Evolutionary conservation across 345 rosid genomes (phyloP).

Genomic region (Rhodomyrtus tomentosa): DNA sequence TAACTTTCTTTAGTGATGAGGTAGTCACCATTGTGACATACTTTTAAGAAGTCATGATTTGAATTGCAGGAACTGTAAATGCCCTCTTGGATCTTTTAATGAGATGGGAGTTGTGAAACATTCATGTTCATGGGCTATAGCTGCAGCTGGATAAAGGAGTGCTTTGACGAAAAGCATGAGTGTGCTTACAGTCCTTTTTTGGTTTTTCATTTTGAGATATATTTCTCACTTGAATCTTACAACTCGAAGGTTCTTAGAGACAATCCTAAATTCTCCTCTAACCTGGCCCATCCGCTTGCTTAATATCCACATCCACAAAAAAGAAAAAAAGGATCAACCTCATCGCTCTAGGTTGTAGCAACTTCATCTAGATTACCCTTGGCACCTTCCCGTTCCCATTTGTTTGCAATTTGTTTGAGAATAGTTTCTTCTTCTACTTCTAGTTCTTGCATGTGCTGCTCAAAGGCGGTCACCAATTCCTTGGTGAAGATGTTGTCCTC

Average conservation of each 20-base stretch:
- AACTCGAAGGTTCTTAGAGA: neutral
- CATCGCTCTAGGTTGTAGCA: neutral
- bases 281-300: neutral
- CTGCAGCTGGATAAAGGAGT: neutral
- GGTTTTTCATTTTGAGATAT: neutral
- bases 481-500: conserved; percentile 12
- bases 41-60: neutral
- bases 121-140: neutral
- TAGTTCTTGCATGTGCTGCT: conserved; percentile 25
- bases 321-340: neutral
- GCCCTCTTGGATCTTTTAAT: neutral
- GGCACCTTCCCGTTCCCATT: conserved; percentile 6
- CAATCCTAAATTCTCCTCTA: neutral
- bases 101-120: neutral
- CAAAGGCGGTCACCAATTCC: conserved; percentile 21
- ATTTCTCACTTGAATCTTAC: neutral
- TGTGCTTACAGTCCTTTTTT: neutral
- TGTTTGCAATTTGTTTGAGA: conserved; percentile 14
- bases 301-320: neutral
- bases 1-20: neutral
- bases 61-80: neutral
- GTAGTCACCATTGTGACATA: neutral
- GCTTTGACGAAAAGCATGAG: neutral
- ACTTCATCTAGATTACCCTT: neutral
- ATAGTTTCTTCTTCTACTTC: conserved; percentile 29